These are phyloP conservation scores for Cladophialophora exuberans DNA, from an alignment of 2,329 filamentous ascomycete species.

Conservation along the genomic window DNA sequence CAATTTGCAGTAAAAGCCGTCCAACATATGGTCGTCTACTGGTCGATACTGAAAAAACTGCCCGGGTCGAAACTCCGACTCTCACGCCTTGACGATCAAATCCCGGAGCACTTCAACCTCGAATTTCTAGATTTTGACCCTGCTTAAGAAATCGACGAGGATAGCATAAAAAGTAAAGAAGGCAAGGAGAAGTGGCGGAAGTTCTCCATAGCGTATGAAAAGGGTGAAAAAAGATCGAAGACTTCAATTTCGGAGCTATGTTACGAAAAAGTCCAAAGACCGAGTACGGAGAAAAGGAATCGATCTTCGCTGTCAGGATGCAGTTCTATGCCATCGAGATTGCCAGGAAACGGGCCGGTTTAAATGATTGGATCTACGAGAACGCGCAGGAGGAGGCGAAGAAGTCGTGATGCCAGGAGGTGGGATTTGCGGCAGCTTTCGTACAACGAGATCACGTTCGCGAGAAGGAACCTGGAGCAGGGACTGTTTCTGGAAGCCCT, in stretches of 20 bases:
- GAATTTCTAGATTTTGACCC: conserved; percentile 95
- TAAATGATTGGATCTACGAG: conserved; percentile 98
- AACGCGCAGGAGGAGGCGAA: conserved; percentile 67
- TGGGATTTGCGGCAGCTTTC: too few relatives aligned
- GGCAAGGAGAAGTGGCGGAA: conserved; percentile 95
- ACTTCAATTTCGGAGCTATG: conserved; percentile 98
- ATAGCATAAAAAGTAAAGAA: conserved; percentile 94
- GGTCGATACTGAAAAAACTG: conserved; percentile 89
- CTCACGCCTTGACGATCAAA: conserved; percentile 94
- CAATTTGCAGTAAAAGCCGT: conserved; percentile 98
- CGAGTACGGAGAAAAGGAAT: conserved; percentile 86
- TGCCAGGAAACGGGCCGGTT: conserved; percentile 75
- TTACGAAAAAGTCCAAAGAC: conserved; percentile 74
- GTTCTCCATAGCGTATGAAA: conserved; percentile 93
- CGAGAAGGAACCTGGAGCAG: too few relatives aligned
- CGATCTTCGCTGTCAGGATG: conserved; percentile 86
- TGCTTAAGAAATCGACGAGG: conserved; percentile 77
- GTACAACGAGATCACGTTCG: neutral
- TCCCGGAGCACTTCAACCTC: conserved; percentile 81
- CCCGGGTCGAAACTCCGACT: conserved; percentile 86
- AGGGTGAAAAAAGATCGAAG: conserved; percentile 72
- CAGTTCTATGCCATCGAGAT: conserved; percentile 83
- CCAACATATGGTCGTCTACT: conserved; percentile 96
- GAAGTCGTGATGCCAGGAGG: conserved; percentile 32
- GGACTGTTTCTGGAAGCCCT: too few relatives aligned